These are phyloP conservation scores for Linnemannia exigua DNA, from an alignment of 192 early-diverging fungal genomes.

Conservation along the genomic window DNA sequence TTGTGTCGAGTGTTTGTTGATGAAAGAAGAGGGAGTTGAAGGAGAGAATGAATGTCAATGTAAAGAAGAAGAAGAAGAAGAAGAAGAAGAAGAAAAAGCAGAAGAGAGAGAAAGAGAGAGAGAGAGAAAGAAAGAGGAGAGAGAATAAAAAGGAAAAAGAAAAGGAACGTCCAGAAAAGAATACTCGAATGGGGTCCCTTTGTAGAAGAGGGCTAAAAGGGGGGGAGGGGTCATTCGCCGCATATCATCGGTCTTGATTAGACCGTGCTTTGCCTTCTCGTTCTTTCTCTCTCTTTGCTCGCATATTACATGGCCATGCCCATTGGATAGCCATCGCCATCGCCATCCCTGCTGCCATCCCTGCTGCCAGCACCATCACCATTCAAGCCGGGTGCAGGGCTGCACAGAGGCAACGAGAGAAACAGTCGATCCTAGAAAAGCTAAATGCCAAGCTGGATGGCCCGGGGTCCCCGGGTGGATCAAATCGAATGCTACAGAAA, in stretches of 20 bases:
- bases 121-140: background rate
- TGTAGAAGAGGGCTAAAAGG: background rate
- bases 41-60: slow-evolving; percentile 2
- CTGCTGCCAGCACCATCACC: too few relatives aligned
- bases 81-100: background rate
- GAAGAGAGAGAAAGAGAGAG: background rate
- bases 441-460: too few relatives aligned
- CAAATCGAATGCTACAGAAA: background rate
- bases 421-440: too few relatives aligned
- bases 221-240: background rate
- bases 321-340: background rate
- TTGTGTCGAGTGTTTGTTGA: background rate
- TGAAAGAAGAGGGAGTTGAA: slow-evolving; percentile 2
- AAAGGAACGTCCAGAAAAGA: slow-evolving; percentile 10
- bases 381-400: too few relatives aligned
- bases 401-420: too few relatives aligned
- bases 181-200: background rate
- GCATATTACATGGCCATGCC: background rate
- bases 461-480: too few relatives aligned
- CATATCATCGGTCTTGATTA: background rate
- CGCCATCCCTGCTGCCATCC: too few relatives aligned
- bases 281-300: background rate
- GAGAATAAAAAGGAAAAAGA: background rate
- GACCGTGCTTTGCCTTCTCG: background rate
- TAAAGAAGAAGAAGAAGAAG: background rate